These are phyloP conservation scores for Fusarium sp. DNA, from an alignment of 2,329 filamentous ascomycete genomes.

Conservation along the genomic window DNA sequence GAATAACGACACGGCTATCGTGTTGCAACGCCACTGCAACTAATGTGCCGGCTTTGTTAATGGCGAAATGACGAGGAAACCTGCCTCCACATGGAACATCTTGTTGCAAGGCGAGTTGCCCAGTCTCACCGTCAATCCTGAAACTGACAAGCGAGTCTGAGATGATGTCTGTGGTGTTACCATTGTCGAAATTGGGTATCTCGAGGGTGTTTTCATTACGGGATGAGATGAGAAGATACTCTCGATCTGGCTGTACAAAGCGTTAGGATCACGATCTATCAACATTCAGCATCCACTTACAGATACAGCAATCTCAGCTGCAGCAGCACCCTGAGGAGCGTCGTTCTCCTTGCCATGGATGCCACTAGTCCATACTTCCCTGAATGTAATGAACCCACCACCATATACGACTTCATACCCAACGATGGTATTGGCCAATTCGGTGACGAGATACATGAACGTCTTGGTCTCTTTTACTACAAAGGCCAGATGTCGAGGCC, in stretches of 20 bases:
- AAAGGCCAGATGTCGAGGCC: conserved; percentile 75
- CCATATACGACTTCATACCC: conserved; percentile 68
- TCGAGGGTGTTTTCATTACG: conserved; percentile 69
- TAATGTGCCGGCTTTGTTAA: conserved; percentile 72
- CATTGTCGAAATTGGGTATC: conserved; percentile 57
- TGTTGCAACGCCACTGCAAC: conserved; percentile 74
- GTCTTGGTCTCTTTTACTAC: conserved; percentile 56
- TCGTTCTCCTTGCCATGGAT: conserved; percentile 58
- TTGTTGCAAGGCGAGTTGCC: conserved; percentile 65
- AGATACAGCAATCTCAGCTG: conserved; percentile 68
- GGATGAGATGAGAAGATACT: conserved; percentile 74
- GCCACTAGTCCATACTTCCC: conserved; percentile 59
- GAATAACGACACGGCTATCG: conserved; percentile 69
- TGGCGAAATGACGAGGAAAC: conserved; percentile 73
- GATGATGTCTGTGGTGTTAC: conserved; percentile 57
- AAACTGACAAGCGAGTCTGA: conserved; percentile 75
- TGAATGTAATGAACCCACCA: conserved; percentile 56
- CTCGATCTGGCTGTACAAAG: conserved; percentile 62
- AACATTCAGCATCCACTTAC: conserved; percentile 55
- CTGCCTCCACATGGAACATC: conserved; percentile 72
- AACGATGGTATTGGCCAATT: conserved; percentile 68
- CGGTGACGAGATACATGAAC: conserved; percentile 70
- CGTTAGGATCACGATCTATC: background rate
- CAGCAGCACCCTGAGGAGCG: conserved; percentile 57
- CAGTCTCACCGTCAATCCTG: conserved; percentile 64